These are phyloP conservation scores for Globisporangium perplexum DNA, from an alignment of 352 stramenopile species.

Conservation along the genomic window DNA sequence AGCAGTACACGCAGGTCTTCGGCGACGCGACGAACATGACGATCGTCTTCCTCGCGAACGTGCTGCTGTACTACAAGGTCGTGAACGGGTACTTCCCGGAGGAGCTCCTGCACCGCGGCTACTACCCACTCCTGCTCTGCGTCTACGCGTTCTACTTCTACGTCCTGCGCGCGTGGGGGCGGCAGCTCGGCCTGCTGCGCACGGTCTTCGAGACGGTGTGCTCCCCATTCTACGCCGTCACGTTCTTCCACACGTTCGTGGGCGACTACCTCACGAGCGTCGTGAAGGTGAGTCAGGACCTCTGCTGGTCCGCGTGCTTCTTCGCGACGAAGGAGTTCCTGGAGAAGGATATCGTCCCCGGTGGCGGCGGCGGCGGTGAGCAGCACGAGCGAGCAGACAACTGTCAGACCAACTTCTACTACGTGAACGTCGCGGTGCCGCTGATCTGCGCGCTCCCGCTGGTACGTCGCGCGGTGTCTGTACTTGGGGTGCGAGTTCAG, in stretches of 20 bases:
- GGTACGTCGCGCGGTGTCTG: slow-evolving; percentile 11
- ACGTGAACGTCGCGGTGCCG: slow-evolving; percentile 93
- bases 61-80: slow-evolving; percentile 98
- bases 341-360: slow-evolving; percentile 39
- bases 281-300: slow-evolving; percentile 80
- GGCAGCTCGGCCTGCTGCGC: slow-evolving; percentile 78
- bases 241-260: slow-evolving; percentile 93
- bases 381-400: slow-evolving; percentile 7
- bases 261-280: slow-evolving; percentile 84
- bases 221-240: slow-evolving; percentile 89
- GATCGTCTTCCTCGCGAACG: slow-evolving; percentile 92
- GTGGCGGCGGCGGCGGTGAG: slow-evolving; percentile 12
- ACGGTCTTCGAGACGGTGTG: slow-evolving; percentile 88
- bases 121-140: slow-evolving; percentile 91
- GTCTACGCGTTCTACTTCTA: slow-evolving; percentile 93
- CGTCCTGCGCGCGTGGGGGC: slow-evolving; percentile 82
- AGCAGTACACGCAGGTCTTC: slow-evolving; percentile 90
- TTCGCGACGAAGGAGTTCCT: slow-evolving; percentile 93
- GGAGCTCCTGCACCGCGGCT: slow-evolving; percentile 75
- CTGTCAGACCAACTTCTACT: slow-evolving; percentile 84
- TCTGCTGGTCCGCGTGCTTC: slow-evolving; percentile 95
- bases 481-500: not conserved
- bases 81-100: slow-evolving; percentile 85
- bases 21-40: slow-evolving; percentile 95
- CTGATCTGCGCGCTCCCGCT: slow-evolving; percentile 93